Evolutionary conservation across 2,329 filamentous ascomycete species (phyloP).

Genomic region (Dactylellina cionopaga): DNA sequence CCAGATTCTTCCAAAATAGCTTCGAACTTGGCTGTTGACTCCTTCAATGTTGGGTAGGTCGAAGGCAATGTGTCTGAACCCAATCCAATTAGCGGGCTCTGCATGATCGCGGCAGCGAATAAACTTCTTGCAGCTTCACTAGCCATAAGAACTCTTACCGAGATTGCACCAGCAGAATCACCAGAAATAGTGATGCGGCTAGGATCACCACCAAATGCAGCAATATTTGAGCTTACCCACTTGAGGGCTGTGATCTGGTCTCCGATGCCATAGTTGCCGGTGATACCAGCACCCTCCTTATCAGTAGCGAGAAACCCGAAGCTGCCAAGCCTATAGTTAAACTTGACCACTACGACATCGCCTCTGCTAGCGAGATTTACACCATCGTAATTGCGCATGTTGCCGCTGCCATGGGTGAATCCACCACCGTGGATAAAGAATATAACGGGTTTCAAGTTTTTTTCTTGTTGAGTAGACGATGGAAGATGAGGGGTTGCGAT

Average conservation of each 20-base stretch:
- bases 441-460: conserved; percentile 63
- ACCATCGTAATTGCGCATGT: conserved; percentile 62
- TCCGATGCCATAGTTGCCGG: conserved; percentile 64
- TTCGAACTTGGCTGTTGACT: conserved; percentile 2
- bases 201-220: conserved; percentile 79
- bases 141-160: conserved; percentile 64
- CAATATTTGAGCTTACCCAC: conserved; percentile 75
- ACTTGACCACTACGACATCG: conserved; percentile 63
- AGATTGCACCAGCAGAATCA: conserved; percentile 70
- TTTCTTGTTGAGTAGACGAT: conserved; percentile 7
- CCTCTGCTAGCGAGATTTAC: conserved; percentile 64
- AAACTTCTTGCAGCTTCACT: conserved; percentile 64
- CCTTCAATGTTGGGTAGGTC: background rate
- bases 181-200: conserved; percentile 82
- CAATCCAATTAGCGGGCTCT: conserved; percentile 7
- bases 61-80: background rate
- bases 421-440: conserved; percentile 65
- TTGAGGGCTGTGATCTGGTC: conserved; percentile 66
- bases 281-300: conserved; percentile 62
- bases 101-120: conserved; percentile 64
- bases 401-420: conserved; percentile 61
- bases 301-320: conserved; percentile 55
- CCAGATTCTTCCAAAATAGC: background rate
- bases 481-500: conserved; percentile 56
- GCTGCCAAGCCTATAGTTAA: conserved; percentile 60